Evolutionary conservation across 106 monocot genomes (phyloP).

Genomic region (Acorus gramineus): DNA sequence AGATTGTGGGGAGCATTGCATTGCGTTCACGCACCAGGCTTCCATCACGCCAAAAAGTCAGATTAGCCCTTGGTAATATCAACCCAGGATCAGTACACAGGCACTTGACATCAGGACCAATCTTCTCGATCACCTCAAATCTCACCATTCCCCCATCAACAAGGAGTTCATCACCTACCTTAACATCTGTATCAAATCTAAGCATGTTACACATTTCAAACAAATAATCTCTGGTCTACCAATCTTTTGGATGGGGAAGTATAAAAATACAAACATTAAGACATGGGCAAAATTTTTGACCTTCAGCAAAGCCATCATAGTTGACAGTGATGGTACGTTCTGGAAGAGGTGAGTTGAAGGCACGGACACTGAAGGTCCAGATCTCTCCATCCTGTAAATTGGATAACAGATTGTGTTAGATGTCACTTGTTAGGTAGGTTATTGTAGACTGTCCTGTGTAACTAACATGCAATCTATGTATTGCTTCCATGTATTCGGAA

Average conservation of each 20-base stretch:
- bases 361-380: slow-evolving; percentile 92
- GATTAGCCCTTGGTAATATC: slow-evolving; percentile 63
- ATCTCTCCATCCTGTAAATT: slow-evolving; percentile 82
- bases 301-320: slow-evolving; percentile 98
- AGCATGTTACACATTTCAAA: neutral
- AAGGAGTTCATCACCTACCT: slow-evolving; percentile 91
- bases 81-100: slow-evolving; percentile 71
- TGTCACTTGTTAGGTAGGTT: too few relatives aligned
- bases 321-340: slow-evolving; percentile 82
- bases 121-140: slow-evolving; percentile 95
- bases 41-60: slow-evolving; percentile 76
- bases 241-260: too few relatives aligned
- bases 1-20: slow-evolving; percentile 98
- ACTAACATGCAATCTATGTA: too few relatives aligned
- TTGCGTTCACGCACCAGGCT: slow-evolving; percentile 90
- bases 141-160: slow-evolving; percentile 99
- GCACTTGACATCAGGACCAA: slow-evolving; percentile 96
- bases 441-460: too few relatives aligned
- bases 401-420: too few relatives aligned
- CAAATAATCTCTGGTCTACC: neutral
- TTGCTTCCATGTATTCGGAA: too few relatives aligned
- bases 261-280: neutral
- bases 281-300: slow-evolving; percentile 17
- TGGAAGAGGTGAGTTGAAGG: slow-evolving; percentile 66
- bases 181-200: slow-evolving; percentile 51